phyloP scores from a whole-genome alignment of 768 basidiomycete genomes.

The Boletus edulis region DNA sequence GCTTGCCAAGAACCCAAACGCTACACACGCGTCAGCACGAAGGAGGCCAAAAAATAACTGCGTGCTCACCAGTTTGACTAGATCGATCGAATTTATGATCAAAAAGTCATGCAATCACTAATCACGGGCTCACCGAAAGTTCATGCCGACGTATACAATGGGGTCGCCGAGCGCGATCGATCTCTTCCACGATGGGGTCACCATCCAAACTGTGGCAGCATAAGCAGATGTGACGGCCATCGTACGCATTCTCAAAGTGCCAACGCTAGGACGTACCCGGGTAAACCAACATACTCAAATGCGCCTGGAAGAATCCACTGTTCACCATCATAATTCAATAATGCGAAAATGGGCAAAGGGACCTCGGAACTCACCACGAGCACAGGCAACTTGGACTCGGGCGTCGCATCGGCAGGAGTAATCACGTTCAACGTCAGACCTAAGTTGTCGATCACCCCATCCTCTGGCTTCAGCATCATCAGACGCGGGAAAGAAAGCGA shows the following conservation, averaged over 20 bases:
- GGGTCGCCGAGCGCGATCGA: slow-evolving; percentile 32
- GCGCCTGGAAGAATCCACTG: slow-evolving; percentile 38
- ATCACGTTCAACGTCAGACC: slow-evolving; percentile 57
- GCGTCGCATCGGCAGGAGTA: slow-evolving; percentile 39
- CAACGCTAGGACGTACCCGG: background rate
- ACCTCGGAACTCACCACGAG: slow-evolving; percentile 44
- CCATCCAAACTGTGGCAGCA: slow-evolving; percentile 13
- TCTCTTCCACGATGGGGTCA: slow-evolving; percentile 28
- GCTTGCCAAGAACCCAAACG: background rate
- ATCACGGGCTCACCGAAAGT: slow-evolving; percentile 35
- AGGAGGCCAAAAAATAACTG: too few species aligned
- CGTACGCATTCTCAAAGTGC: too few species aligned
- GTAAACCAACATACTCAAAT: slow-evolving; percentile 32
- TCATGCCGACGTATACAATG: slow-evolving; percentile 38
- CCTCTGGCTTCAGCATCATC: background rate
- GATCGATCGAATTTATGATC: too few species aligned
- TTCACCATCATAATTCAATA: background rate
- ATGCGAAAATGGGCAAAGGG: background rate
- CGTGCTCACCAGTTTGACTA: slow-evolving; percentile 10
- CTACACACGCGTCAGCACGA: background rate
- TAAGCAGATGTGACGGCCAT: background rate
- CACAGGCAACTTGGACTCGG: slow-evolving; percentile 49
- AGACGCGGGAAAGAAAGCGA: background rate
- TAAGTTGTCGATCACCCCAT: background rate
- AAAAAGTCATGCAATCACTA: too few species aligned